Evolutionary conservation across 768 basidiomycete species (phyloP).

Genomic region (Cytidiella melzeri): DNA sequence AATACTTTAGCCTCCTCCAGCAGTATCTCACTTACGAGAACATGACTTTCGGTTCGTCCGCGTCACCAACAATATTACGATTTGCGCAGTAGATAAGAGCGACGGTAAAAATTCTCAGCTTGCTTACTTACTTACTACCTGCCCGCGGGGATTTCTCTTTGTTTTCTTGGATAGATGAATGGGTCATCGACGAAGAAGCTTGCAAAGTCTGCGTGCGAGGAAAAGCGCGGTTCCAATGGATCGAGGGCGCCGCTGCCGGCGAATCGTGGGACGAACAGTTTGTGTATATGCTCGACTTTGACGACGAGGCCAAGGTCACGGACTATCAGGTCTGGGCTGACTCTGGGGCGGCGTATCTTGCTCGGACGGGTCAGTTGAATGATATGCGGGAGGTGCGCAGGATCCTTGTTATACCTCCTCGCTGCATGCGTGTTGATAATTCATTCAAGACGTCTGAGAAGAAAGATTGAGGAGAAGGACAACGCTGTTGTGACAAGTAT

Average conservation of each 20-base stretch:
- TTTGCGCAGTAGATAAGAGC: no score
- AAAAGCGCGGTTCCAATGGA: conserved; percentile 51
- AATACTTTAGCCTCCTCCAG: conserved; percentile 45
- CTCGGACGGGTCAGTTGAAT: conserved; percentile 41
- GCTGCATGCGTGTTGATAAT: no score
- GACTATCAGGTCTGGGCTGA: conserved; percentile 67
- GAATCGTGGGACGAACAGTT: conserved; percentile 61
- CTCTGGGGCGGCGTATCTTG: conserved; percentile 58
- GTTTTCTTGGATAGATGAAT: no score
- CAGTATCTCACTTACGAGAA: conserved; percentile 42
- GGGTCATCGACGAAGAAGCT: conserved; percentile 44
- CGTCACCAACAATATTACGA: no score
- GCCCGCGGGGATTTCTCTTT: no score
- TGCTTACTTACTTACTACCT: no score
- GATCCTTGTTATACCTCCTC: no score
- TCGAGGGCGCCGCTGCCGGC: conserved; percentile 29
- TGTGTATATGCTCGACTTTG: conserved; percentile 54
- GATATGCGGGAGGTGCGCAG: conserved; percentile 19
- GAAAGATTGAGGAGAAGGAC: no score
- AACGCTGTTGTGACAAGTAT: no score
- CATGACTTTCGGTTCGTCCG: conserved; percentile 46
- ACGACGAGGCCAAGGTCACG: conserved; percentile 46
- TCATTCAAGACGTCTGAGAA: no score
- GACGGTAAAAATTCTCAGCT: no score
- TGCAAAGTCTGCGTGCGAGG: conserved; percentile 52